Conservation (phyloP, 208 protist genomes). For the Trypanosoma avium region DNA sequence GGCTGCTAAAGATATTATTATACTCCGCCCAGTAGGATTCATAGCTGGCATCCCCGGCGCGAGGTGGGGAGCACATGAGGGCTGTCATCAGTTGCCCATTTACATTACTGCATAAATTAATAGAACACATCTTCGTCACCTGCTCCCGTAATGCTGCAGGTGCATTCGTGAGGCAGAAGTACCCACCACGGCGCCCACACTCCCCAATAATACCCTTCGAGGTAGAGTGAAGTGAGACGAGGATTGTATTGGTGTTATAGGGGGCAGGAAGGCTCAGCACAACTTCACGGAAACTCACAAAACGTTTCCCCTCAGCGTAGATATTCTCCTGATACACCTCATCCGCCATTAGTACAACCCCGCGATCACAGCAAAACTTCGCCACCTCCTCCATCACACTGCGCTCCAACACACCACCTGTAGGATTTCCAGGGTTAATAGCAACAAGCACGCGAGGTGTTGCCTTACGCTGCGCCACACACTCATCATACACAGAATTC, state of each 20-base stretch:
- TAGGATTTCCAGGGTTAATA: slow-evolving; percentile 99
- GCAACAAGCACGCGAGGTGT: slow-evolving; percentile 94
- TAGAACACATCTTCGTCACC: slow-evolving; percentile 96
- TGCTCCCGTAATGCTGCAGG: slow-evolving; percentile 65
- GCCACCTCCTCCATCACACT: slow-evolving; percentile 82
- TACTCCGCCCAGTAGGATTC: slow-evolving; percentile 83
- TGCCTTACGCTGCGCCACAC: slow-evolving; percentile 55
- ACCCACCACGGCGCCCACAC: slow-evolving; percentile 98
- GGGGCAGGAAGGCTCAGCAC: slow-evolving; percentile 61
- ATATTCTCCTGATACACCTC: slow-evolving; percentile 99
- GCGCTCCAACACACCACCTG: slow-evolving; percentile 88
- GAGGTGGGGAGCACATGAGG: slow-evolving; percentile 96
- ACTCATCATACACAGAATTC: slow-evolving; percentile 46
- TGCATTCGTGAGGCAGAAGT: slow-evolving; percentile 93
- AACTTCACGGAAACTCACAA: slow-evolving; percentile 92
- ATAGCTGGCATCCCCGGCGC: slow-evolving; percentile 90
- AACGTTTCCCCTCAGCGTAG: slow-evolving; percentile 87
- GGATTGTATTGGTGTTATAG: slow-evolving; percentile 62
- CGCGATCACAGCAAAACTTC: slow-evolving; percentile 59
- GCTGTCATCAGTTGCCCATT: slow-evolving; percentile 94
- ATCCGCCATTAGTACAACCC: slow-evolving; percentile 96
- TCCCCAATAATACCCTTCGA: slow-evolving; percentile 98
- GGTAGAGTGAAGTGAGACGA: slow-evolving; percentile 96
- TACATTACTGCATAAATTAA: slow-evolving; percentile 97
- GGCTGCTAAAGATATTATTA: slow-evolving; percentile 66